phyloP scores from a whole-genome alignment of 2,329 filamentous ascomycete genomes.

The Aspergillus luchuensis region DNA sequence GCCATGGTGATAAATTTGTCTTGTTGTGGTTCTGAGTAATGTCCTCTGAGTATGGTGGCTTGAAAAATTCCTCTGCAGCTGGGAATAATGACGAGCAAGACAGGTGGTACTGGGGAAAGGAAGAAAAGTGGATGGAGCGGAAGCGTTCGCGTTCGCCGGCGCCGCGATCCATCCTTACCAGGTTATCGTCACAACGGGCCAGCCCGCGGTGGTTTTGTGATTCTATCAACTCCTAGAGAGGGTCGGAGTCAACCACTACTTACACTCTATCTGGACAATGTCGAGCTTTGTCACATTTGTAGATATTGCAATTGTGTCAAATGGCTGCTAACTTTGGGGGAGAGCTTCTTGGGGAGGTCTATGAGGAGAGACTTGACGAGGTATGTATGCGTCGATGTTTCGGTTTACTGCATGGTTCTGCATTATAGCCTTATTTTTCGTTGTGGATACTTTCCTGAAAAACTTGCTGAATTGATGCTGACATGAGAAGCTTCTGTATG shows the following conservation, averaged over 20 bases:
- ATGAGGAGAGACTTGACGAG: constrained; percentile 54
- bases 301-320: background rate
- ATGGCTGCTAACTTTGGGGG: constrained; percentile 51
- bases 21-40: background rate
- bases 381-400: constrained; percentile 35
- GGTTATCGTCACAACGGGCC: background rate
- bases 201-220: background rate
- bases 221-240: background rate
- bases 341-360: constrained; percentile 55
- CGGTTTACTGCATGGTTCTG: background rate
- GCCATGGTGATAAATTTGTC: constrained; percentile 49
- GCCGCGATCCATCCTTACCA: background rate
- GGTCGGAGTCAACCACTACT: background rate
- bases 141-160: constrained; percentile 1
- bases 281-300: background rate
- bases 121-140: constrained; percentile 2
- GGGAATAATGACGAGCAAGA: background rate
- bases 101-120: background rate
- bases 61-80: background rate
- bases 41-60: background rate
- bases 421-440: background rate
- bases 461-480: background rate
- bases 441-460: background rate
- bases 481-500: constrained; percentile 31
- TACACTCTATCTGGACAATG: background rate